These are phyloP conservation scores for Aspergillus sp. DNA, from an alignment of 2,329 filamentous ascomycete species.

Conservation along the genomic window DNA sequence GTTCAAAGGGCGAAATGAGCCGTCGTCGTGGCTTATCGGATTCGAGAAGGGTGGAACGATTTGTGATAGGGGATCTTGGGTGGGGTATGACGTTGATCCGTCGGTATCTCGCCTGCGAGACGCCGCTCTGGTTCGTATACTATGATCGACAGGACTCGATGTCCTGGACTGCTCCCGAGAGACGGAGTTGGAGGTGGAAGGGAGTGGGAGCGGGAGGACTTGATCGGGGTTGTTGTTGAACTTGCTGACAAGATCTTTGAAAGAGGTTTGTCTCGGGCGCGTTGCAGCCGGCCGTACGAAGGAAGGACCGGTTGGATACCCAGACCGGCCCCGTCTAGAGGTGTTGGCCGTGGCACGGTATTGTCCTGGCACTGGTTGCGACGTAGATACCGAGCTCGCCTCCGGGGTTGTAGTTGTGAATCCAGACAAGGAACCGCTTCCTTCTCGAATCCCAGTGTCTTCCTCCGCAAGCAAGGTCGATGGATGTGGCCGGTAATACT, in stretches of 20 bases:
- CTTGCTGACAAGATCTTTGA: conserved; percentile 78
- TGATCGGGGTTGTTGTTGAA: conserved; percentile 69
- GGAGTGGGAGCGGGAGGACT: conserved; percentile 45
- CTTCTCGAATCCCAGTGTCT: conserved; percentile 27
- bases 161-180: conserved; percentile 43
- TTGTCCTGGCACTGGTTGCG: conserved; percentile 31
- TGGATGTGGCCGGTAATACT: conserved; percentile 56
- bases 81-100: conserved; percentile 21
- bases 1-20: conserved; percentile 26
- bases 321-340: conserved; percentile 25
- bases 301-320: conserved; percentile 25
- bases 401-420: conserved; percentile 29
- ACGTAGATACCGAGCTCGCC: conserved; percentile 18
- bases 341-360: conserved; percentile 41
- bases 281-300: conserved; percentile 21
- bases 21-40: conserved; percentile 12
- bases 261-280: conserved; percentile 64
- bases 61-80: conserved; percentile 11
- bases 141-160: conserved; percentile 31
- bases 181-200: conserved; percentile 34
- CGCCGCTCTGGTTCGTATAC: conserved; percentile 35
- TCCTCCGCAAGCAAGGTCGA: conserved; percentile 37
- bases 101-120: conserved; percentile 29
- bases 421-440: conserved; percentile 25
- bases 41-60: conserved; percentile 9